Evolutionary conservation across 257 asterid genomes (phyloP), one percentile per base, ranked within the genome.

Genomic region (Primulina huaijiensis): DNA sequence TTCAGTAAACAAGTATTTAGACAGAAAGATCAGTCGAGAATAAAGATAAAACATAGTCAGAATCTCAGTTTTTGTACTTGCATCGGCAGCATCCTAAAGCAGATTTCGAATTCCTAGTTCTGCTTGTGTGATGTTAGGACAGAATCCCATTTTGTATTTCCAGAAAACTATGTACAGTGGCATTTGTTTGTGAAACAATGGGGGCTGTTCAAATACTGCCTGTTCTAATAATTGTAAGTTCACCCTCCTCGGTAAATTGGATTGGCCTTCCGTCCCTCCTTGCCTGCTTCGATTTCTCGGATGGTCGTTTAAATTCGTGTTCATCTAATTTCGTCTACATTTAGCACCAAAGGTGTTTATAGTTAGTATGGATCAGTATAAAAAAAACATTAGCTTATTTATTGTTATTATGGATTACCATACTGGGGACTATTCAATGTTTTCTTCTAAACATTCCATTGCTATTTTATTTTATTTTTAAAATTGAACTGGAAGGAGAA

Each of bases 71-170:
- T 73, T 29, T 43, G 50, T 63, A 70, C 82, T 43, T 62, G 79
- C 70, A 66, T 76, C 67, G 68, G 85, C 90, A 72, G 52, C 52
- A 46, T 84, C 84, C 80, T 82, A n/a, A 70, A 73, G 84, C 79
- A 78, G 81, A 68, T 27, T 46, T 46, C 43, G 65, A n/a, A 66
- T 38, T 70, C 25, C 3, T 5, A 60, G 58, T 72, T 79, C 86
- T 83, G 87, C 88, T 80, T 69, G 83, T 73, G 83, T 74, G 81
- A 74, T 78, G 85, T 63, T 61, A 60, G 53, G 73, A 68, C 68
- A 69, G 37, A 65, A 76, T 53, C 37, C 35, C 14, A 35, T 46
- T 60, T 77, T 60, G n/a, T 46, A 40, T 37, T 69, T 70, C 59
- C 62, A 65, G 81, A 29, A 10, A 58, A 62, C 33, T 74, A 46